Evolutionary conservation across 2,329 filamentous ascomycete genomes (phyloP).

Genomic region (Rosellinia necatrix): DNA sequence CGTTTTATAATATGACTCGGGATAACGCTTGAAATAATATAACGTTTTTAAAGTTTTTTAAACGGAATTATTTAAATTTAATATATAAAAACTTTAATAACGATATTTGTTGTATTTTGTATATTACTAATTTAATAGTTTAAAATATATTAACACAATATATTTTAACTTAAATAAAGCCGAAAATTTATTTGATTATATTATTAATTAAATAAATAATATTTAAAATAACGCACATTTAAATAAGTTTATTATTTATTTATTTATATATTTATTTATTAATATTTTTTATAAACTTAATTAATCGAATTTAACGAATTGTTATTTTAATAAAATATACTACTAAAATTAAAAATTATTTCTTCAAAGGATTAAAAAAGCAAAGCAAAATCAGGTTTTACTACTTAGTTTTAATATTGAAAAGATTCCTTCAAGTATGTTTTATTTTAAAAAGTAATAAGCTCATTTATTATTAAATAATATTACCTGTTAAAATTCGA

Average conservation of each 20-base stretch:
- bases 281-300: neutral
- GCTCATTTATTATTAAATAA: neutral
- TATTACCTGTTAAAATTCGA: neutral
- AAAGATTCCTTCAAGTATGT: neutral
- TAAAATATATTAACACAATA: neutral
- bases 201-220: neutral
- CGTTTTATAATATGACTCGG: neutral
- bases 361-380: neutral
- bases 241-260: too few relatives aligned
- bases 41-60: too few relatives aligned
- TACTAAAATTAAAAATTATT: neutral
- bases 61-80: too few relatives aligned
- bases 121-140: too few relatives aligned
- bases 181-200: too few relatives aligned
- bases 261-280: neutral
- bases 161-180: too few relatives aligned
- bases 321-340: too few relatives aligned
- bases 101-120: neutral
- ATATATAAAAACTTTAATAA: too few relatives aligned
- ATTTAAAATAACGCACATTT: neutral
- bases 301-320: too few relatives aligned
- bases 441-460: too few relatives aligned
- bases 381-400: too few relatives aligned
- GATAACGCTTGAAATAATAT: too few relatives aligned
- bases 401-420: neutral